Evolutionary conservation across 129 eudicot species (phyloP).

Genomic region (Chrysanthemum seticuspe): DNA sequence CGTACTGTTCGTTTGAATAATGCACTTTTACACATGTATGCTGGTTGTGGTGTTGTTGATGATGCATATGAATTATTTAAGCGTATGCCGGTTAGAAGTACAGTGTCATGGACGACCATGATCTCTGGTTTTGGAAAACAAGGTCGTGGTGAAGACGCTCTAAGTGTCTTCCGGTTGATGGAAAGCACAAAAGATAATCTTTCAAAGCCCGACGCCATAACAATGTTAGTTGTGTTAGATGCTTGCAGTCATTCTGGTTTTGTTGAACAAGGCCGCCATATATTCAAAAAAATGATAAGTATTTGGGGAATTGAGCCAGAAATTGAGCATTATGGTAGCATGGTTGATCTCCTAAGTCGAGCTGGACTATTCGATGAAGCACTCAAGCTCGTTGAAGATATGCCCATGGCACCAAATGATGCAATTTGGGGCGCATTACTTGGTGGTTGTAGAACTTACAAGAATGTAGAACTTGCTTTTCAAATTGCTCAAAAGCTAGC

Average conservation of each 20-base stretch:
- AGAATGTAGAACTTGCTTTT: slow-evolving; percentile 56
- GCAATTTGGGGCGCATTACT: slow-evolving; percentile 81
- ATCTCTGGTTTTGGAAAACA: slow-evolving; percentile 70
- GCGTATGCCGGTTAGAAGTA: slow-evolving; percentile 41
- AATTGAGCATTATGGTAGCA: slow-evolving; percentile 80
- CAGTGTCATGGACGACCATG: slow-evolving; percentile 73
- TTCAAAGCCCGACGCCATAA: slow-evolving; percentile 51
- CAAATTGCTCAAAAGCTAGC: slow-evolving; percentile 39
- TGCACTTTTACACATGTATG: slow-evolving; percentile 71
- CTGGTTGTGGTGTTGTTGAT: slow-evolving; percentile 63
- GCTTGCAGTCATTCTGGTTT: slow-evolving; percentile 84
- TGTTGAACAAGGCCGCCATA: slow-evolving; percentile 49
- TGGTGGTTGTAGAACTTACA: slow-evolving; percentile 71
- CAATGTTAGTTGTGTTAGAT: slow-evolving; percentile 51
- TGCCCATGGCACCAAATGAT: slow-evolving; percentile 76
- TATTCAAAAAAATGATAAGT: slow-evolving; percentile 41
- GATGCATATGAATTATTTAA: slow-evolving; percentile 49
- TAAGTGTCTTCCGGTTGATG: slow-evolving; percentile 53
- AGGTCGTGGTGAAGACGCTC: slow-evolving; percentile 61
- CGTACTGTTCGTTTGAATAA: slow-evolving; percentile 46
- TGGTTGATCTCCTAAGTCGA: slow-evolving; percentile 76
- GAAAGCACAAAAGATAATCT: slow-evolving; percentile 19
- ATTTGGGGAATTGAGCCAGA: slow-evolving; percentile 51
- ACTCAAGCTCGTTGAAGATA: slow-evolving; percentile 36
- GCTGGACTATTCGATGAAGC: slow-evolving; percentile 77